A percentile compares a stretch with the other conserved stretches of the same genome.
phyloP scores from a whole-genome alignment of 176 grass and related monocot genomes.

The Oryza punctata region DNA sequence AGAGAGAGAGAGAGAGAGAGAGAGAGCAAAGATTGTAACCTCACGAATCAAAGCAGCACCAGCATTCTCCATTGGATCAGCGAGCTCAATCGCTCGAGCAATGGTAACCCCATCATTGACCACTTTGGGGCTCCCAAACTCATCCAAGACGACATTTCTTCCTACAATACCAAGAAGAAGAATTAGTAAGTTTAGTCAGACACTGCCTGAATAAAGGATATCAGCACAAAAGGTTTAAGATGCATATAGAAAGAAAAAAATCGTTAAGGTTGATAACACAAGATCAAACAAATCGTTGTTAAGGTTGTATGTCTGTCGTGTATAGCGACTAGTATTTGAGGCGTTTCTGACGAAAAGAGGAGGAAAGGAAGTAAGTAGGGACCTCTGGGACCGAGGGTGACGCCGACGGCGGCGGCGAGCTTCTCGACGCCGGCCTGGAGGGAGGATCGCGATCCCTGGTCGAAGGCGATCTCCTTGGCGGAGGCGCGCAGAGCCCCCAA shows the following conservation, averaged over 20 bases:
- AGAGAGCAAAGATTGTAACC: slow-evolving; percentile 35
- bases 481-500: slow-evolving; percentile 44
- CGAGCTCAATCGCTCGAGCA: slow-evolving; percentile 85
- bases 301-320: too few relatives aligned
- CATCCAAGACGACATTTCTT: slow-evolving; percentile 92
- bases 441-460: slow-evolving; percentile 62
- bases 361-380: neutral
- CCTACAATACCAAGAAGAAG: slow-evolving; percentile 34
- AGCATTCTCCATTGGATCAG: slow-evolving; percentile 92
- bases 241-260: too few relatives aligned
- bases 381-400: slow-evolving; percentile 95
- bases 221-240: too few relatives aligned
- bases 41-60: slow-evolving; percentile 86
- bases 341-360: neutral
- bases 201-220: neutral
- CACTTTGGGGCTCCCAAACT: slow-evolving; percentile 89
- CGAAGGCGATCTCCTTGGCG: slow-evolving; percentile 94
- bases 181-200: neutral
- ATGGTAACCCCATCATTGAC: slow-evolving; percentile 94
- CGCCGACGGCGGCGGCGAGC: slow-evolving; percentile 75
- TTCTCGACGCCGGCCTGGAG: slow-evolving; percentile 96
- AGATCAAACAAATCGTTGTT: too few relatives aligned
- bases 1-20: too few relatives aligned
- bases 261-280: too few relatives aligned
- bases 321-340: too few relatives aligned